Evolutionary conservation across 495 filamentous ascomycete species (phyloP).

Genomic region (Rhizodiscina lignyota): DNA sequence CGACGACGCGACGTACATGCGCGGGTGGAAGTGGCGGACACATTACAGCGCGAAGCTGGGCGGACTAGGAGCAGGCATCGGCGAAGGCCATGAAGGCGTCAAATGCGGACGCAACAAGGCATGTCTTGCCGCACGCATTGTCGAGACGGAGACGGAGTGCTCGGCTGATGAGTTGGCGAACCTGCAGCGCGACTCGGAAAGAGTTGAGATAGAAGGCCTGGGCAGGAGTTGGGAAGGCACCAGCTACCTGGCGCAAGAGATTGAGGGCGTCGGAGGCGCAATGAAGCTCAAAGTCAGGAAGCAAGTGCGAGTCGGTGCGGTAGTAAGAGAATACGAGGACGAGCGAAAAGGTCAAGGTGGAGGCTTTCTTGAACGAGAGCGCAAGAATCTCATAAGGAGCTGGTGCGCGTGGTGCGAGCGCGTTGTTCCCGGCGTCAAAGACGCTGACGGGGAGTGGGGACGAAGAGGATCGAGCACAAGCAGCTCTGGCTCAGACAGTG

Average conservation of each 20-base stretch:
- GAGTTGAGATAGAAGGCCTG: slow-evolving; percentile 5
- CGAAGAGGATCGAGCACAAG: too few species aligned
- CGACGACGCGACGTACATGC: slow-evolving; percentile 57
- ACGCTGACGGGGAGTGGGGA: too few species aligned
- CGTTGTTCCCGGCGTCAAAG: too few species aligned
- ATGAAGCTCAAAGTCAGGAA: slow-evolving; percentile 70
- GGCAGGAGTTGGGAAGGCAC: slow-evolving; percentile 24
- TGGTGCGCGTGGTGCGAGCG: slow-evolving; percentile 54
- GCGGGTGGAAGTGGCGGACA: slow-evolving; percentile 77
- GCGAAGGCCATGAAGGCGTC: slow-evolving; percentile 74
- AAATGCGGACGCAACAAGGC: slow-evolving; percentile 55
- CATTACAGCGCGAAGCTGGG: slow-evolving; percentile 69
- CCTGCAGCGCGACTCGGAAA: slow-evolving; percentile 25
- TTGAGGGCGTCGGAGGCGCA: slow-evolving; percentile 71
- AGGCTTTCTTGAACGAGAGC: slow-evolving; percentile 37
- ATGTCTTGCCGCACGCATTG: slow-evolving; percentile 56
- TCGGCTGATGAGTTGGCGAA: slow-evolving; percentile 45
- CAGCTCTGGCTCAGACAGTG: too few species aligned
- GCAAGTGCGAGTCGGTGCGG: slow-evolving; percentile 59
- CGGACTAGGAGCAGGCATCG: slow-evolving; percentile 70
- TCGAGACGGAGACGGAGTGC: slow-evolving; percentile 2
- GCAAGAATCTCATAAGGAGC: slow-evolving; percentile 35
- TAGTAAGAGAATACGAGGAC: slow-evolving; percentile 61
- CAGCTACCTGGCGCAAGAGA: slow-evolving; percentile 69
- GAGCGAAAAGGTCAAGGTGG: slow-evolving; percentile 14